Conservation (phyloP, 768 basidiomycete genomes). For the Boletus huronensis region DNA sequence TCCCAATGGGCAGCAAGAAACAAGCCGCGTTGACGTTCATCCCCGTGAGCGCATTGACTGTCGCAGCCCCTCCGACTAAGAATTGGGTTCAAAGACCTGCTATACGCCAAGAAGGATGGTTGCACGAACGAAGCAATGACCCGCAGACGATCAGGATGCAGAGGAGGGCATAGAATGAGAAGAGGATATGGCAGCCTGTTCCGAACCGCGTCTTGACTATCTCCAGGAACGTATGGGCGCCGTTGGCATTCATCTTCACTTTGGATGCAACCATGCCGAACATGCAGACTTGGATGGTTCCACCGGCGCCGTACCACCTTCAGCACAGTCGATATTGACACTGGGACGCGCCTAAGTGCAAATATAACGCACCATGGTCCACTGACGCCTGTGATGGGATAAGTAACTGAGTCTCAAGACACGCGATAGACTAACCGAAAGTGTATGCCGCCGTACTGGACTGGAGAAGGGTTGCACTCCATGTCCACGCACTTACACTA, state of each 20-base stretch:
- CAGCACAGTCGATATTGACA: not conserved
- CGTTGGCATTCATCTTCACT: constrained; percentile 58
- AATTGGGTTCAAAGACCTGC: not conserved
- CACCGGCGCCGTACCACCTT: constrained; percentile 51
- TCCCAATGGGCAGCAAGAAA: constrained; percentile 44
- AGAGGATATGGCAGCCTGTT: constrained; percentile 44
- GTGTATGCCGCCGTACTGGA: constrained; percentile 51
- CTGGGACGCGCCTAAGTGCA: not conserved
- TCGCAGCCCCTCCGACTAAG: constrained; percentile 44
- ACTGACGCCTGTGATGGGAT: constrained; percentile 36
- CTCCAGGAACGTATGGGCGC: constrained; percentile 57
- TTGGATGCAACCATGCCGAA: constrained; percentile 54
- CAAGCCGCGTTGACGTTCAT: constrained; percentile 44
- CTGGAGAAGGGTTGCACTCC: constrained; percentile 55
- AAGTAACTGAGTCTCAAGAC: not conserved
- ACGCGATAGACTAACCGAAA: constrained; percentile 29
- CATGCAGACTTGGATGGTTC: constrained; percentile 50
- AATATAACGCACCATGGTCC: constrained; percentile 40
- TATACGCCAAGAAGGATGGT: not conserved
- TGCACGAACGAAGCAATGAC: constrained; percentile 42
- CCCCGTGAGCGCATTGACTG: constrained; percentile 43
- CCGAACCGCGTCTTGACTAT: constrained; percentile 51
- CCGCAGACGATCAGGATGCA: constrained; percentile 51
- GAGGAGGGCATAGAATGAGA: constrained; percentile 50
- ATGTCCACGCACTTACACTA: constrained; percentile 54